These are phyloP conservation scores for Thymus quinquecostatus DNA, from an alignment of 257 asterid genomes.

Conservation along the genomic window DNA sequence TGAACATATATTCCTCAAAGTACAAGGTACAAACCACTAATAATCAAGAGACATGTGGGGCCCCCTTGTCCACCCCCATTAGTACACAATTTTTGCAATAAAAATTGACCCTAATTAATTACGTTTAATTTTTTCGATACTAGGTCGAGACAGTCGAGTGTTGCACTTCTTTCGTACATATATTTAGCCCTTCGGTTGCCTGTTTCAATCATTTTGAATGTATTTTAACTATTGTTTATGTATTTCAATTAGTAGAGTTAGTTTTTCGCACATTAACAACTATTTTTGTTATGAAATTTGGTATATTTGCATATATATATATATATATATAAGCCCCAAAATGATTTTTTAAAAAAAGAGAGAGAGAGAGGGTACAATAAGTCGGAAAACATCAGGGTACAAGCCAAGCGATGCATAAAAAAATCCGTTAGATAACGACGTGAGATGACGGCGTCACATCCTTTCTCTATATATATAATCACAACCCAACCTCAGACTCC, in stretches of 20 bases:
- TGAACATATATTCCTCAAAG: not conserved
- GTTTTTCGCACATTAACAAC: too few relatives aligned
- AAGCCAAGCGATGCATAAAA: conserved; percentile 19
- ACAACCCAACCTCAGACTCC: conserved; percentile 17
- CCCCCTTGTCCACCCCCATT: conserved; percentile 49
- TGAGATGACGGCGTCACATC: conserved; percentile 46
- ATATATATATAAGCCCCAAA: too few relatives aligned
- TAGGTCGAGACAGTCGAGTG: too few relatives aligned
- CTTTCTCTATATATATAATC: conserved; percentile 31
- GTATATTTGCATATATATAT: too few relatives aligned
- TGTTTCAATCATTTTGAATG: too few relatives aligned
- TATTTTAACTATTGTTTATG: too few relatives aligned
- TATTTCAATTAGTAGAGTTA: too few relatives aligned
- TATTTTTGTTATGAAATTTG: too few relatives aligned
- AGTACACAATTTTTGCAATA: conserved; percentile 37
- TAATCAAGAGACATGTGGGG: conserved; percentile 48
- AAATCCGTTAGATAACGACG: conserved; percentile 65
- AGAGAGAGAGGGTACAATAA: conserved; percentile 28
- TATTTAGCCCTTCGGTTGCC: too few relatives aligned
- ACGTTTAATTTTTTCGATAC: too few relatives aligned
- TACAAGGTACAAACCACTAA: conserved; percentile 9
- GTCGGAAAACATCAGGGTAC: conserved; percentile 31
- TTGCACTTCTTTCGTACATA: too few relatives aligned
- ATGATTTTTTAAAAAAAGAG: not conserved
- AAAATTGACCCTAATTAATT: conserved; percentile 23